Conservation (phyloP, 306 rosid genomes). For the Trifolium subterraneum region DNA sequence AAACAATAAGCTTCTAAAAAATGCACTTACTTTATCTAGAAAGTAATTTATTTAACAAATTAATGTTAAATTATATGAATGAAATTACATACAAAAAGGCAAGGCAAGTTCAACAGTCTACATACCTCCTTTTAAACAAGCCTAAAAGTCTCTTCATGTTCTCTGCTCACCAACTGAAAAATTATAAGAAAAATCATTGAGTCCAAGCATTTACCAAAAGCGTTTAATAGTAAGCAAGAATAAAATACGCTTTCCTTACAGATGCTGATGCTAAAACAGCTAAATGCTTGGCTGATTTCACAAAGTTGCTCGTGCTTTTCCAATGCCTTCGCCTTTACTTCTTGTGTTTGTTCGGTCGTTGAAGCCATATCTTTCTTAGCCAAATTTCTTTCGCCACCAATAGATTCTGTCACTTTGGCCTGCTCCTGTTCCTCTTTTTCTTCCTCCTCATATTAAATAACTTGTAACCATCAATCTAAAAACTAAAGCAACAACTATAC, state of each 20-base stretch:
- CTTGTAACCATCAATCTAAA: conserved; percentile 28
- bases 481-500: conserved; percentile 28
- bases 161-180: conserved; percentile 79
- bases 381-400: conserved; percentile 57
- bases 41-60: too few species aligned
- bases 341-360: conserved; percentile 48
- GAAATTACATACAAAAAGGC: background rate
- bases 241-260: conserved; percentile 52
- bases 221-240: background rate
- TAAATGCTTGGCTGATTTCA: conserved; percentile 78
- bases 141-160: conserved; percentile 78
- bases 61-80: too few species aligned
- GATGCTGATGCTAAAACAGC: conserved; percentile 93
- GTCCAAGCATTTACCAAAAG: background rate
- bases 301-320: conserved; percentile 78
- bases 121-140: conserved; percentile 85
- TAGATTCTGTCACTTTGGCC: conserved; percentile 57
- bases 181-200: conserved; percentile 10
- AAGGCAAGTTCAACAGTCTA: background rate
- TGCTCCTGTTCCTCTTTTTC: conserved; percentile 74
- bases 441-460: conserved; percentile 70
- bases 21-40: too few species aligned
- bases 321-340: conserved; percentile 43
- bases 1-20: too few species aligned
- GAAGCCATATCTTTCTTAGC: conserved; percentile 66